A percentile compares a stretch with the other conserved stretches of the same genome.
These are phyloP conservation scores for Incumbomyces lentus DNA, from an alignment of 2,329 filamentous ascomycete species.

Conservation along the genomic window DNA sequence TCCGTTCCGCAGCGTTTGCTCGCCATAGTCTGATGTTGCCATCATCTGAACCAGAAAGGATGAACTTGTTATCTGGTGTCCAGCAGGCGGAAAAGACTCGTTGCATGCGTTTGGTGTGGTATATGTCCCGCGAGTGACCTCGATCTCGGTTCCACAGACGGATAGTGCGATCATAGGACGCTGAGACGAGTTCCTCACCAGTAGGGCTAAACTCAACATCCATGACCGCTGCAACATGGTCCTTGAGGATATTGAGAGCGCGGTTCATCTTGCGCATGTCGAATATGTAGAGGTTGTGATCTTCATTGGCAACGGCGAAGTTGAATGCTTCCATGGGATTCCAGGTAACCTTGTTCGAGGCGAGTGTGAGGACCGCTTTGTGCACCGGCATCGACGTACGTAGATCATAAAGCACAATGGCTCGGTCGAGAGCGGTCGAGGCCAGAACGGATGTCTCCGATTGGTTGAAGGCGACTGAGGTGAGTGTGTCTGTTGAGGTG, in stretches of 20 bases:
- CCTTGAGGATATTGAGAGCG: slow-evolving; percentile 79
- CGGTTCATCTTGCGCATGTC: slow-evolving; percentile 87
- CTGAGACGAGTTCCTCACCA: slow-evolving; percentile 83
- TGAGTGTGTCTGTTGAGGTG: slow-evolving; percentile 82
- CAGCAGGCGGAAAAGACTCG: slow-evolving; percentile 76
- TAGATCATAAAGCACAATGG: slow-evolving; percentile 82
- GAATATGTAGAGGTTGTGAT: slow-evolving; percentile 87
- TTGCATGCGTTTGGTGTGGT: slow-evolving; percentile 98
- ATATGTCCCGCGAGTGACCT: slow-evolving; percentile 83
- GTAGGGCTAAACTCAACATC: slow-evolving; percentile 93
- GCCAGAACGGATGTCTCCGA: slow-evolving; percentile 85
- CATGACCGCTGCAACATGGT: slow-evolving; percentile 88
- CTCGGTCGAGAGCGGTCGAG: slow-evolving; percentile 74
- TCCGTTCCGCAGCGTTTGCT: slow-evolving; percentile 69
- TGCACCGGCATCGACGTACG: slow-evolving; percentile 74
- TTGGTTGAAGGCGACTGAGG: slow-evolving; percentile 78
- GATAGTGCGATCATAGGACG: slow-evolving; percentile 78
- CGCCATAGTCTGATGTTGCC: slow-evolving; percentile 88
- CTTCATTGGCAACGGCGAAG: slow-evolving; percentile 84
- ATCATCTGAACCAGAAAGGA: slow-evolving; percentile 86
- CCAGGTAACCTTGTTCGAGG: slow-evolving; percentile 77
- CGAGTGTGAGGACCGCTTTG: slow-evolving; percentile 70
- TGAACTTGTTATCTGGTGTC: slow-evolving; percentile 80
- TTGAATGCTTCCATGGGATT: slow-evolving; percentile 97
- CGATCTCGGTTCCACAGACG: slow-evolving; percentile 71